Evolutionary conservation across 164 flowering plant species (phyloP).

Genomic region (Tetrastigma voinierianum): DNA sequence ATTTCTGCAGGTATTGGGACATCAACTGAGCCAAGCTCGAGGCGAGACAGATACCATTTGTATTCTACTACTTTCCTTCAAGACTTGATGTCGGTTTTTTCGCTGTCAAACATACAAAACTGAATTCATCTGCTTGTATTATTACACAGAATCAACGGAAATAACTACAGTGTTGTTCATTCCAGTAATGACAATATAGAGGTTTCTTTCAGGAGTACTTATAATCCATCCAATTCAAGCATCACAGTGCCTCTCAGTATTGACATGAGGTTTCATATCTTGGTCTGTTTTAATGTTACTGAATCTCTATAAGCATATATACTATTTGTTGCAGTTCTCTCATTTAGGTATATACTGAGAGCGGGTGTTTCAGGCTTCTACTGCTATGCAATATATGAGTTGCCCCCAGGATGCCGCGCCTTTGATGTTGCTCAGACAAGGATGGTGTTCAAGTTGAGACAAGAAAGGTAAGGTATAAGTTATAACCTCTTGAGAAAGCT

Average conservation of each 20-base stretch:
- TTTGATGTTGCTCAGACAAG: constrained; percentile 51
- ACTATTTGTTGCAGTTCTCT: not conserved
- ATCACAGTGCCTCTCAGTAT: constrained; percentile 37
- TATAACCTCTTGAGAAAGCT: too few species aligned
- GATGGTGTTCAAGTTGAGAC: constrained; percentile 43
- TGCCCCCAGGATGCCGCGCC: constrained; percentile 32
- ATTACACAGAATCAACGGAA: constrained; percentile 36
- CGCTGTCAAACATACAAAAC: not conserved
- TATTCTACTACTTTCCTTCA: constrained; percentile 11
- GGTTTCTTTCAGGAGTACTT: constrained; percentile 46
- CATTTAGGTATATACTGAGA: constrained; percentile 41
- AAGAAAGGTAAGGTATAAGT: constrained; percentile 42
- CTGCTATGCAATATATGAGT: constrained; percentile 49
- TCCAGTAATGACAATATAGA: constrained; percentile 31
- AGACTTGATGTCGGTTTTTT: too few species aligned
- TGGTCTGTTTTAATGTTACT: too few species aligned
- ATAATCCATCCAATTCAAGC: constrained; percentile 28
- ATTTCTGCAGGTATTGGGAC: constrained; percentile 57
- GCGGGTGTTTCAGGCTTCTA: constrained; percentile 55
- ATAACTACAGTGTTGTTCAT: constrained; percentile 30
- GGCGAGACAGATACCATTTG: constrained; percentile 43
- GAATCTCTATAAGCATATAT: not conserved
- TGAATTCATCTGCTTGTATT: not conserved
- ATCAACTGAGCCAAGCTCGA: constrained; percentile 46
- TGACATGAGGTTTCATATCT: constrained; percentile 38